These are phyloP conservation scores for Amniculicola lignicola DNA, from an alignment of 495 filamentous ascomycete species.

Conservation along the genomic window DNA sequence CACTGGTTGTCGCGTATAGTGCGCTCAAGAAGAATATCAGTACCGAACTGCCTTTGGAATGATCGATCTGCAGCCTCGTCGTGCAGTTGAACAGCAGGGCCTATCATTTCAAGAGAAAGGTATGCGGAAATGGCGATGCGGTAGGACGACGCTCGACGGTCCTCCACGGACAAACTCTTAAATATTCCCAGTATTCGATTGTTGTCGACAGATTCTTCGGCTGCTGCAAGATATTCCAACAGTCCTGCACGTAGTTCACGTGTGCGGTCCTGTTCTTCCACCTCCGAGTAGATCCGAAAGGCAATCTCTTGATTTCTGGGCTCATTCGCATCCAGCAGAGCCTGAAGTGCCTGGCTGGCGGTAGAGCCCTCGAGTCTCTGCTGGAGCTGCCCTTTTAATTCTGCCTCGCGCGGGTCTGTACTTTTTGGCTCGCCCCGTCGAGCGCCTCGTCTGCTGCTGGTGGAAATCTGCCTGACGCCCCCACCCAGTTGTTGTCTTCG, in stretches of 20 bases:
- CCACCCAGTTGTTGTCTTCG: slow-evolving; percentile 1
- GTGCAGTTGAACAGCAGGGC: slow-evolving; percentile 23
- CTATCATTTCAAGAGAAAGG: slow-evolving; percentile 24
- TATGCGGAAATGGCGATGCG: slow-evolving; percentile 28
- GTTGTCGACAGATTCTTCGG: slow-evolving; percentile 4
- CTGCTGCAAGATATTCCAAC: slow-evolving; percentile 35
- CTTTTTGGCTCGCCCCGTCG: too few species aligned
- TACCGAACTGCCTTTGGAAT: slow-evolving; percentile 16
- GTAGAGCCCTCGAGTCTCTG: slow-evolving; percentile 5
- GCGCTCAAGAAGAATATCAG: slow-evolving; percentile 26
- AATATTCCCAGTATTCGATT: slow-evolving; percentile 28
- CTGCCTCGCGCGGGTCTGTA: too few species aligned
- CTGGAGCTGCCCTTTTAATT: slow-evolving; percentile 5
- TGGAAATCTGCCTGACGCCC: slow-evolving; percentile 22
- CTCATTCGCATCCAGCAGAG: slow-evolving; percentile 4
- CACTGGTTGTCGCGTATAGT: slow-evolving; percentile 28
- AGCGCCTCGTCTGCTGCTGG: background rate
- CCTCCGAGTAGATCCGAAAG: slow-evolving; percentile 18
- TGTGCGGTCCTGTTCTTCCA: slow-evolving; percentile 28
- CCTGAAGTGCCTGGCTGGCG: slow-evolving; percentile 14
- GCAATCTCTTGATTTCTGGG: slow-evolving; percentile 14
- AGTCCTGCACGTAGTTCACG: slow-evolving; percentile 22
- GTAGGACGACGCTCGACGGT: slow-evolving; percentile 30
- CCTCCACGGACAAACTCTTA: slow-evolving; percentile 3
- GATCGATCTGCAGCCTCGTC: slow-evolving; percentile 21